Evolutionary conservation across 2,329 filamentous ascomycete species (phyloP), one percentile per base, ranked within the genome.

Genomic region (Diaporthe velutina): DNA sequence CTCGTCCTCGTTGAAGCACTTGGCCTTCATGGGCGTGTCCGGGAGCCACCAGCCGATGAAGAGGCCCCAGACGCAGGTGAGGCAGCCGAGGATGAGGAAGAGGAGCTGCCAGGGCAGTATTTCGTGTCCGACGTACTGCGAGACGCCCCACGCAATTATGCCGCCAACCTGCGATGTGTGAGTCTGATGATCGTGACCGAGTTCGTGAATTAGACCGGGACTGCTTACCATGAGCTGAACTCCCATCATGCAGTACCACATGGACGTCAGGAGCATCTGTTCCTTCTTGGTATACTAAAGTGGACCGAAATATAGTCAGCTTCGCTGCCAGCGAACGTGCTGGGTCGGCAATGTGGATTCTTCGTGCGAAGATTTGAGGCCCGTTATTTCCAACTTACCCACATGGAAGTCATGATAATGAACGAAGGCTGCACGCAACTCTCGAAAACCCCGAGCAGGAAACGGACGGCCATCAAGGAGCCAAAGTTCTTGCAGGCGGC

Each of bases 11-110:
- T 79, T 83, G 42, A 88, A 81, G 75, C 90, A 90, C 35, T 83
- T 84, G 4, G 88, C 88, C 71, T 86, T 88, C 68, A 86, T 84
- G 0, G 90, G 88, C 55, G 84, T 86, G 77, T 90, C 87, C 0
- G 88, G 88, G 28, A 91, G 82, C 77, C 81, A 84, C 76, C 81
- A 81, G 13, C 81, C 80, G 67, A 86, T 81, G 19, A 84, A 80
- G 30, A 81, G 67, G 22, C 82, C 83, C 80, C 80, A 84, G 5
- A 79, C 74, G 12, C 79, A 80, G 3, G 83, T 86, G 1, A 81
- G 75, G 4, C 81, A 76, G 0, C 86, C 86, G 12, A 86, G 82
- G 9, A 85, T 80, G 8, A 87, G 79, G 75, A 87, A 87, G 6
- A 86, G 79, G 4, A 84, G 82, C 68, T 86, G 84, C 84, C 85